These are phyloP conservation scores for Backusella mclennaniae DNA, from an alignment of 192 early-diverging fungal genomes.

Conservation along the genomic window DNA sequence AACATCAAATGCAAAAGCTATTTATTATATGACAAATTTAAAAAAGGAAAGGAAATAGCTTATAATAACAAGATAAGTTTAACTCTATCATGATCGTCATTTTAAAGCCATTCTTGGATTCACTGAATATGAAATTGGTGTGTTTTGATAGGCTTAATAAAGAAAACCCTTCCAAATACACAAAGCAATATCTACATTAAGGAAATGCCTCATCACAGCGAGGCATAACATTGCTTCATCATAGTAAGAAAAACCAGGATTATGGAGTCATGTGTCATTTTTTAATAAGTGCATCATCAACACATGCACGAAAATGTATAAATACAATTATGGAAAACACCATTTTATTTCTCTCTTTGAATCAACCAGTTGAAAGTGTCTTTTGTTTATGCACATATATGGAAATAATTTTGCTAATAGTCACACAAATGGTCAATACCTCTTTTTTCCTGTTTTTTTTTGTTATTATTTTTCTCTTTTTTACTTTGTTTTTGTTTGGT, in stretches of 20 bases:
- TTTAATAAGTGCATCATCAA: background rate
- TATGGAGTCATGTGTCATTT: background rate
- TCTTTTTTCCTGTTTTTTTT: conserved; percentile 3
- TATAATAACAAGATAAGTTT: too few species aligned
- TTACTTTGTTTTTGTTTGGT: background rate
- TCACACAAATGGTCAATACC: background rate
- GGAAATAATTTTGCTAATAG: background rate
- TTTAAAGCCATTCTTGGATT: too few species aligned
- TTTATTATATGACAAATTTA: too few species aligned
- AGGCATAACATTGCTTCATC: background rate
- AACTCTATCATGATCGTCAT: too few species aligned
- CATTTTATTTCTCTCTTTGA: background rate
- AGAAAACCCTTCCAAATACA: background rate
- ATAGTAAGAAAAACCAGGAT: background rate
- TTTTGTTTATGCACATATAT: background rate
- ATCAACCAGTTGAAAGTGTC: background rate
- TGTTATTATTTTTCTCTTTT: background rate
- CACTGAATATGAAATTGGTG: too few species aligned
- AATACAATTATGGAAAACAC: background rate
- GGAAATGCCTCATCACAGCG: background rate
- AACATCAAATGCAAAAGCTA: too few species aligned
- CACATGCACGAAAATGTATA: background rate
- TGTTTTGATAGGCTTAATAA: background rate
- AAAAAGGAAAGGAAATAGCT: too few species aligned
- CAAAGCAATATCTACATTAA: background rate